Base-by-base conservation (phyloP, 805 yeast species). In the Cyberlindnera lachancei region DNA sequence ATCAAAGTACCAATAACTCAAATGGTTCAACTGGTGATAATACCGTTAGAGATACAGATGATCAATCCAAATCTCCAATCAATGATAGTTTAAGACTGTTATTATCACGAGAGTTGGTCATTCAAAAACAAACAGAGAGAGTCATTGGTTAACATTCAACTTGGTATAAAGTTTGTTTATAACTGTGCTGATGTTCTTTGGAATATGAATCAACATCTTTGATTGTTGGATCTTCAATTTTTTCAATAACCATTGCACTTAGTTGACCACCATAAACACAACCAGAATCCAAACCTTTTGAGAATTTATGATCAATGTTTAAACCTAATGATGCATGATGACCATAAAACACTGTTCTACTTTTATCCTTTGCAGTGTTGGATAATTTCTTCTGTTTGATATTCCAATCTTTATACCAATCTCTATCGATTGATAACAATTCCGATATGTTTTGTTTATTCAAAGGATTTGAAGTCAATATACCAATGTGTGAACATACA, bases 281-380 rank as follows among this genome's bases (percentile, higher is more conserved):
- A 1, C 83, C 84, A 9, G 83, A 63, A 50, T 90, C 97, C 24
- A 88, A 59, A 0, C 96, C 97, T 46, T 72, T 74, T 4, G 95
- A 66, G 54, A 65, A 85, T 39, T 70, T 68, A n/a, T n/a, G n/a
- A 42, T 70, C 69, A 30, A 78, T 41, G 34, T 70, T 74, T 30
- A 87, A 67, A 1, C 96, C 95, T 34, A 78, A 62, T 34, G 74
- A 64, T 4, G 96, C 94, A 51, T 85, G 94, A 51, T 88, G 97
- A 2, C 96, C 97, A 52, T 88, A 88, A 46, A 73, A 75, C 4
- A 84, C 86, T 15, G 53, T 56, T 25, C 36, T 43, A 34, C 49
- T 56, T 25, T 57, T 53, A 22, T 45, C 44, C n/a, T 39, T 52
- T 42, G 48, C 35, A n/a, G n/a, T n/a, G n/a, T n/a, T n/a, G n/a